Evolutionary conservation across 139 green algal species (phyloP), one percentile per base, ranked within the genome.

Genomic region (Volvox africanus): DNA sequence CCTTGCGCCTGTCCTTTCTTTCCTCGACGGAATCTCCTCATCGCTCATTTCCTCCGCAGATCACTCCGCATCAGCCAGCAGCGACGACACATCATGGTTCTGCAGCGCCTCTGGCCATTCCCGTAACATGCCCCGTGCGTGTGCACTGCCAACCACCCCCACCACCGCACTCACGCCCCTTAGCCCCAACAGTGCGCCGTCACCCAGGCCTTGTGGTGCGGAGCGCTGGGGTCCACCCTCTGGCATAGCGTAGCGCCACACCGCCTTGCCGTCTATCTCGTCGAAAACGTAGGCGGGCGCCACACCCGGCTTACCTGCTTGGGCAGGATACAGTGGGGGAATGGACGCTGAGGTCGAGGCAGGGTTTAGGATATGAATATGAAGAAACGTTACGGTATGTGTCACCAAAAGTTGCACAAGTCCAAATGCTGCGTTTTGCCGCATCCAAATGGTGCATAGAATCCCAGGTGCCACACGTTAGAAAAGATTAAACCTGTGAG

Each of bases 71-170:
- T 90, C 86, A 50, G 11, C 22, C 75, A 92, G 82, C 89, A 95
- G 80, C 80, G 77, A 13, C 30, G 67, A 55, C 32, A 95, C 80
- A 44, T 92, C 75, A 22, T 33, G 80, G 2, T 85, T 85, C 26
- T 44, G 61, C 71, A 94, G 73, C 76, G 89, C 94, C 12, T 88
- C 61, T 21, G 92, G 32, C 97, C 96, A 97, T 35, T 93, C 80
- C 12, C 92, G 85, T 5, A 94, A 65, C 86, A 99, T 99, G 75
- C 97, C 97, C 16, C 91, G 88, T 77, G 98, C 96, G 86, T 99
- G 97, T 0, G 97, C 97, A 11, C 94, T 96, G 24, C 97, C 97
- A n/a, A 99, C 95, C 30, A 99, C 93, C 9, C 91, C 96, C 44
- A 99, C 97, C 68, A 99, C 92, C 24, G 80, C 89, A 21, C 79